Conservation (phyloP, 176 grass and related monocot species). For the Canna indica region DNA sequence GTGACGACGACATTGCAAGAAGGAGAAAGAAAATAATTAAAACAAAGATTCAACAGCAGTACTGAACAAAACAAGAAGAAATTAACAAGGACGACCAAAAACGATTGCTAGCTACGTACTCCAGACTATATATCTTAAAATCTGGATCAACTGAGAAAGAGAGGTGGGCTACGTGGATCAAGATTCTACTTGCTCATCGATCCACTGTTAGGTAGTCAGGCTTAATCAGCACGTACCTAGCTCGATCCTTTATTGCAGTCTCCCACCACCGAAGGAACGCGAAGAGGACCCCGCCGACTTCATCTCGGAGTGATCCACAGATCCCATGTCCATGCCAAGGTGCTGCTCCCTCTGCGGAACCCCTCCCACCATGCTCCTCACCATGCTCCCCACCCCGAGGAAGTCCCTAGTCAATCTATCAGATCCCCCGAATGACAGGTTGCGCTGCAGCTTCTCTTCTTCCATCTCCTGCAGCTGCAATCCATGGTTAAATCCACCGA, state of each 20-base stretch:
- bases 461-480: constrained; percentile 2
- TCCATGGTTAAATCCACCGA: constrained; percentile 8
- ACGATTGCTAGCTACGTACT: no score
- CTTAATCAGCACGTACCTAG: no score
- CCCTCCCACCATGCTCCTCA: constrained; percentile 34
- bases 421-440: background rate
- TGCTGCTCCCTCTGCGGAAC: constrained; percentile 8
- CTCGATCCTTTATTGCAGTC: constrained; percentile 25
- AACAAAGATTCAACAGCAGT: no score
- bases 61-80: no score
- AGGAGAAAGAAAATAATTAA: no score
- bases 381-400: constrained; percentile 64
- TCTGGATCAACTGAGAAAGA: no score
- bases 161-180: no score
- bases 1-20: no score
- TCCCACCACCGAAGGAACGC: constrained; percentile 15
- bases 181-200: no score
- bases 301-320: constrained; percentile 50
- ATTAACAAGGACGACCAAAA: no score
- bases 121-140: no score
- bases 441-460: constrained; percentile 32
- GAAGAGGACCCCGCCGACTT: constrained; percentile 25
- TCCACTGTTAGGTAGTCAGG: no score
- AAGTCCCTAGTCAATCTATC: constrained; percentile 67
- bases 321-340: constrained; percentile 41